phyloP scores from a whole-genome alignment of 1,284 basidiomycete genomes.

The Kwoniella shivajii region DNA sequence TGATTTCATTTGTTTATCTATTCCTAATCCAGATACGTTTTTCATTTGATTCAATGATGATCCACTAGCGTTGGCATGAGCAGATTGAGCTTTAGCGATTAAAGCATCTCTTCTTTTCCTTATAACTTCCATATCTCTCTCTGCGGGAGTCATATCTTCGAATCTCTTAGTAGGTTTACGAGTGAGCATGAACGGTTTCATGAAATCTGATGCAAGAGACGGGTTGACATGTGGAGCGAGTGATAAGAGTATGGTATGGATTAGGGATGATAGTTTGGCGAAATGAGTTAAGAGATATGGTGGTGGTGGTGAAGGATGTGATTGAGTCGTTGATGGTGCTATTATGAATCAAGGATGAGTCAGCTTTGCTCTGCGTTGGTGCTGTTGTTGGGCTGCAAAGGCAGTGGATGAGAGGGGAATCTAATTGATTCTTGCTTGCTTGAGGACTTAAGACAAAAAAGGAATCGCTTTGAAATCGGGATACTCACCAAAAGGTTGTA shows the following conservation, averaged over 20 bases:
- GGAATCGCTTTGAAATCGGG: too few relatives aligned
- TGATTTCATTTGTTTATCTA: not conserved
- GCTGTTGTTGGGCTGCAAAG: too few relatives aligned
- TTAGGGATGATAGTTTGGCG: constrained; percentile 28
- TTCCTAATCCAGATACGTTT: not conserved
- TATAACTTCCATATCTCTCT: constrained; percentile 50
- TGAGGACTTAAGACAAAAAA: too few relatives aligned
- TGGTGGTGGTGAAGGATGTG: constrained; percentile 30
- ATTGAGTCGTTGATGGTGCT: constrained; percentile 20
- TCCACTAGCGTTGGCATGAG: constrained; percentile 4
- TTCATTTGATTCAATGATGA: not conserved
- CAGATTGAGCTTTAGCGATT: constrained; percentile 36
- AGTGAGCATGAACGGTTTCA: not conserved
- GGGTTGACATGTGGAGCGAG: constrained; percentile 31
- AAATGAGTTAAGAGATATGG: constrained; percentile 39
- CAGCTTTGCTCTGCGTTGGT: too few relatives aligned
- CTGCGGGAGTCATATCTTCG: constrained; percentile 32
- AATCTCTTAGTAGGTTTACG: not conserved
- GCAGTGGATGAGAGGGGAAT: too few relatives aligned
- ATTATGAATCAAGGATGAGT: not conserved
- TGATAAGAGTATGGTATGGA: constrained; percentile 29
- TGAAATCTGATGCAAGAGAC: constrained; percentile 23
- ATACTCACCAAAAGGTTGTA: constrained; percentile 33
- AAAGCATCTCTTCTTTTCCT: constrained; percentile 39
- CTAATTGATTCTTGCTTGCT: too few relatives aligned